These are phyloP conservation scores for Chytridium lagenaria DNA, from an alignment of 371 early-diverging fungal species.

Conservation along the genomic window DNA sequence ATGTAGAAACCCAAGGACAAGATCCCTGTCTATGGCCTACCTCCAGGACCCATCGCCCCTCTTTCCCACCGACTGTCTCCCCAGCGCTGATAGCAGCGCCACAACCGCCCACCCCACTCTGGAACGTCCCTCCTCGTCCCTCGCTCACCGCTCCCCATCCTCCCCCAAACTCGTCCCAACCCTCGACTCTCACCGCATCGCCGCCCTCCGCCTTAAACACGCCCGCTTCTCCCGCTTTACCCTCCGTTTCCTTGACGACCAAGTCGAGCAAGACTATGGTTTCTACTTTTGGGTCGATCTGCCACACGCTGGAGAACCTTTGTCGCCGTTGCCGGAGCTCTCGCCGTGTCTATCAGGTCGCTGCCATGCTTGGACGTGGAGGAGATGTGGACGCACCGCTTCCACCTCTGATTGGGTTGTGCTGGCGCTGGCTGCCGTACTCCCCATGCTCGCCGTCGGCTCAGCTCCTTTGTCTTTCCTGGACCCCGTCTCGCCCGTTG, in stretches of 20 bases:
- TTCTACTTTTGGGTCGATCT: slow-evolving; percentile 47
- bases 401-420: slow-evolving; percentile 31
- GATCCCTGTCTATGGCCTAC: slow-evolving; percentile 37
- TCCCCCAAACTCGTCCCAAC: slow-evolving; percentile 25
- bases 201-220: slow-evolving; percentile 36
- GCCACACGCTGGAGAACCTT: slow-evolving; percentile 40
- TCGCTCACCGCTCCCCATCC: neutral
- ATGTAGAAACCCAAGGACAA: neutral
- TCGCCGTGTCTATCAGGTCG: slow-evolving; percentile 29
- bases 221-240: slow-evolving; percentile 40
- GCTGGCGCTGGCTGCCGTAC: slow-evolving; percentile 31
- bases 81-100: neutral
- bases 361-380: slow-evolving; percentile 29
- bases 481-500: slow-evolving; percentile 25
- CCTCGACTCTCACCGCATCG: slow-evolving; percentile 42
- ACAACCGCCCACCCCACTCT: neutral
- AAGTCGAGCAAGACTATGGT: slow-evolving; percentile 45
- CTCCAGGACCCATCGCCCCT: slow-evolving; percentile 35
- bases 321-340: slow-evolving; percentile 34
- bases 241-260: slow-evolving; percentile 43
- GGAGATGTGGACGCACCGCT: slow-evolving; percentile 29
- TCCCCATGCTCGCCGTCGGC: slow-evolving; percentile 36
- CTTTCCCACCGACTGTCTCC: slow-evolving; percentile 10
- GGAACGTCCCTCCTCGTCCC: neutral
- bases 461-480: slow-evolving; percentile 12